Evolutionary conservation across 1,139 yeast genomes (phyloP), one percentile per base, ranked within the genome.

Genomic region (Diutina catenulata): DNA sequence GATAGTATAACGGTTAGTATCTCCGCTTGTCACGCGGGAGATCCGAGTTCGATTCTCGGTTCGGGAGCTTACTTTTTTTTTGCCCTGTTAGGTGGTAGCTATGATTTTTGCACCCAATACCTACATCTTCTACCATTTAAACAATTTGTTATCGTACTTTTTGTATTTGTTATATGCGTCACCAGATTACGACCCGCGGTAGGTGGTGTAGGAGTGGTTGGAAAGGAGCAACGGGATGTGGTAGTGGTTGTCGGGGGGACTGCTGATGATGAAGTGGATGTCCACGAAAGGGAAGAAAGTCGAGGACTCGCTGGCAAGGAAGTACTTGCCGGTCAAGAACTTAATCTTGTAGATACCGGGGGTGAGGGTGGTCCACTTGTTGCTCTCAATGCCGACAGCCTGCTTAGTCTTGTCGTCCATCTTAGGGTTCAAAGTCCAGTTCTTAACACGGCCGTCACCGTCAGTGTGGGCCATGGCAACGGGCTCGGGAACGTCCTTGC

Each of bases 211-310:
- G 36, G 94, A 80, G 56, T 78, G 82, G 52, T 83, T 83, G 33
- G 94, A 77, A 40, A 87, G 63, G 40, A 87, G 64, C 45, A 87
- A 60, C 0, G 96, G 96, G 40, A 87, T 78, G 53, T 87, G 96
- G 57, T 84, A 87, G 56, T 87, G 95, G 28, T 70, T 60, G 45
- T 79, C 87, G 0, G 88, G 80, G 0, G 81, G 80, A 45, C 68
- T 62, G 9, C 68, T 68, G 5, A 86, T 73, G 33, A 69, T 70
- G 52, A 86, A 86, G 1, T 69, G 64, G 36, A 86, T 81, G 44
- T 86, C 95, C 7, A 84, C 84, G 51, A 70, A 80, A 0, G 95
- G 95, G 62, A 84, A 86, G 55, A 86, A 86, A 0, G 82, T 76
- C 42, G 70, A 51, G 10, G 50, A 45, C 7, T 45, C 42, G 27